Conservation (phyloP, 129 eudicot genomes). For the Lonicera japonica region DNA sequence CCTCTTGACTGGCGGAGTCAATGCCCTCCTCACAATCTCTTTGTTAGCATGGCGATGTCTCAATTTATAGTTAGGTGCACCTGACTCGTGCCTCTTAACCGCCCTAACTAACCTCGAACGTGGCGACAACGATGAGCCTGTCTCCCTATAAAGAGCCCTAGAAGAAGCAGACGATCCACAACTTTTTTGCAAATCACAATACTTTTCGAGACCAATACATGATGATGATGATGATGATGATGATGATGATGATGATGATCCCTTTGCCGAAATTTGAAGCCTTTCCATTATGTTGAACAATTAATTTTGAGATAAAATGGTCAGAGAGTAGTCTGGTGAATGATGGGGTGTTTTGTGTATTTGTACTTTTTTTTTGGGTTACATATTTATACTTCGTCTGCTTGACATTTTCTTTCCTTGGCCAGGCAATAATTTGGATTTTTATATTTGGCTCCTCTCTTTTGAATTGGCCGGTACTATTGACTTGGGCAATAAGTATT, state of each 20-base stretch:
- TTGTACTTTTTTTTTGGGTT: too few species aligned
- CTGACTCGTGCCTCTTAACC: slow-evolving; percentile 14
- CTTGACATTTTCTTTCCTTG: not conserved
- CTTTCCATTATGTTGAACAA: slow-evolving; percentile 1
- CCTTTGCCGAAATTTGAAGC: slow-evolving; percentile 1
- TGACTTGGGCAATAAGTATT: too few species aligned
- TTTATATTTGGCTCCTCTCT: too few species aligned
- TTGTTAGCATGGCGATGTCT: slow-evolving; percentile 40
- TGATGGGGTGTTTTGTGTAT: too few species aligned
- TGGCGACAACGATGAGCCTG: not conserved
- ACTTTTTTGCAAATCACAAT: not conserved
- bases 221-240: slow-evolving; percentile 5
- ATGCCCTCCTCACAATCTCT: slow-evolving; percentile 58
- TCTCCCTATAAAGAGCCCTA: not conserved
- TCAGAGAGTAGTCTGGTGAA: too few species aligned
- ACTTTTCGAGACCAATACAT: not conserved
- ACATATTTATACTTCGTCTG: too few species aligned
- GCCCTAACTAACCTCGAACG: slow-evolving; percentile 16
- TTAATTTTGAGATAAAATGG: too few species aligned
- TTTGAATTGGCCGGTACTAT: too few species aligned
- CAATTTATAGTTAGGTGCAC: slow-evolving; percentile 15
- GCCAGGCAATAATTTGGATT: too few species aligned
- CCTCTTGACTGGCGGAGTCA: slow-evolving; percentile 44
- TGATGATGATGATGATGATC: slow-evolving; percentile 1
- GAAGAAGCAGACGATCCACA: not conserved